Conservation (phyloP, 495 filamentous ascomycete genomes). For the Tricharina praecox region DNA sequence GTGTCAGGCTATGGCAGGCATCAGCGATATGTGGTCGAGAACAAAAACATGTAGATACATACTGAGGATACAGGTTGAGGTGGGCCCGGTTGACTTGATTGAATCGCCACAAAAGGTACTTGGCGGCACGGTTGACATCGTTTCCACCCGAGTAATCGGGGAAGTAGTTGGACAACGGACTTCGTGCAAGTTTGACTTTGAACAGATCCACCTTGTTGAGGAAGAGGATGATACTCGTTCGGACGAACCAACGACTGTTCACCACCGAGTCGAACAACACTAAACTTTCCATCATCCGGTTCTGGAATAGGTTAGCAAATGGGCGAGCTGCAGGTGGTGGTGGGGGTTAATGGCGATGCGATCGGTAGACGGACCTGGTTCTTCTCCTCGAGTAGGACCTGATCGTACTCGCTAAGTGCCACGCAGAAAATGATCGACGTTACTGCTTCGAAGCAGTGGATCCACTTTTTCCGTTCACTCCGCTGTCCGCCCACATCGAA, state of each 20-base stretch:
- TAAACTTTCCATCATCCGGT: constrained; percentile 97
- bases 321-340: too few relatives aligned
- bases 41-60: constrained; percentile 29
- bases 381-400: constrained; percentile 87
- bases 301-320: too few relatives aligned
- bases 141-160: constrained; percentile 95
- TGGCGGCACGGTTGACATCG: constrained; percentile 92
- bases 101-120: constrained; percentile 95
- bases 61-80: constrained; percentile 95
- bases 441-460: constrained; percentile 98
- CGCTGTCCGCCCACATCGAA: constrained; percentile 96
- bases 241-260: constrained; percentile 97
- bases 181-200: constrained; percentile 77
- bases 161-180: constrained; percentile 82
- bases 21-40: constrained; percentile 26
- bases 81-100: constrained; percentile 96
- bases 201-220: constrained; percentile 98
- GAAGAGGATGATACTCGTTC: constrained; percentile 95
- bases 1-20: constrained; percentile 53
- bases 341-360: too few relatives aligned
- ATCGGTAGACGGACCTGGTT: constrained; percentile 66
- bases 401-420: constrained; percentile 94
- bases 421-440: constrained; percentile 99
- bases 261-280: constrained; percentile 98
- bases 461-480: constrained; percentile 98